Percentiles rank a stretch among this genome's conserved stretches.
Conservation (phyloP, 345 rosid genomes). For the Eucalyptus camaldulensis region DNA sequence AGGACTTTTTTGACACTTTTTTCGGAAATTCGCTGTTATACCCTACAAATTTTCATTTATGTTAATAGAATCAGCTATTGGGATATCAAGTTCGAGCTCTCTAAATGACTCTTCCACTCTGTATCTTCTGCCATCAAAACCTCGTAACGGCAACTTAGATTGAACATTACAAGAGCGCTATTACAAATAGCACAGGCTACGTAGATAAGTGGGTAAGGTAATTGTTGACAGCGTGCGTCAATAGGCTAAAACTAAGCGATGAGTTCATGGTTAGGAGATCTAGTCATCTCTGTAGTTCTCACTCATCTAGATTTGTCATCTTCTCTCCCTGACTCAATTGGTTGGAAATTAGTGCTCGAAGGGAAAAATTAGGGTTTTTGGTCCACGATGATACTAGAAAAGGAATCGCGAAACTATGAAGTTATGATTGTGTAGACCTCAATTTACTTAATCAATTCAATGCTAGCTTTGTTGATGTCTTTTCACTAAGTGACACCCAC, state of each 20-base stretch:
- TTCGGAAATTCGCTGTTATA: background rate
- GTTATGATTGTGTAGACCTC: background rate
- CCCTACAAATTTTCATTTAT: background rate
- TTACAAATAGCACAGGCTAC: background rate
- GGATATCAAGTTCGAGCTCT: background rate
- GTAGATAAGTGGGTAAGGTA: background rate
- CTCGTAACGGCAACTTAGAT: background rate
- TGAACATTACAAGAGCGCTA: background rate
- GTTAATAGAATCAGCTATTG: background rate
- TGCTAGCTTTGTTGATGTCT: too few species aligned
- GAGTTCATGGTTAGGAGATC: background rate
- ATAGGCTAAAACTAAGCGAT: background rate
- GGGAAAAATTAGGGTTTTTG: background rate
- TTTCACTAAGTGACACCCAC: background rate
- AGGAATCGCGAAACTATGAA: background rate
- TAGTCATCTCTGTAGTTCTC: background rate
- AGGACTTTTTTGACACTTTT: too few species aligned
- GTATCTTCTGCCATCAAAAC: background rate
- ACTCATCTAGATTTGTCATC: background rate
- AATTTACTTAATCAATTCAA: too few species aligned
- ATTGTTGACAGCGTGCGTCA: background rate
- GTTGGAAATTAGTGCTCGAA: background rate
- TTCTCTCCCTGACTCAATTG: background rate
- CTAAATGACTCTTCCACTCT: background rate
- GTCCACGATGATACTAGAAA: background rate